phyloP scores from a whole-genome alignment of 148 eudicot species.

The Silene conica region DNA sequence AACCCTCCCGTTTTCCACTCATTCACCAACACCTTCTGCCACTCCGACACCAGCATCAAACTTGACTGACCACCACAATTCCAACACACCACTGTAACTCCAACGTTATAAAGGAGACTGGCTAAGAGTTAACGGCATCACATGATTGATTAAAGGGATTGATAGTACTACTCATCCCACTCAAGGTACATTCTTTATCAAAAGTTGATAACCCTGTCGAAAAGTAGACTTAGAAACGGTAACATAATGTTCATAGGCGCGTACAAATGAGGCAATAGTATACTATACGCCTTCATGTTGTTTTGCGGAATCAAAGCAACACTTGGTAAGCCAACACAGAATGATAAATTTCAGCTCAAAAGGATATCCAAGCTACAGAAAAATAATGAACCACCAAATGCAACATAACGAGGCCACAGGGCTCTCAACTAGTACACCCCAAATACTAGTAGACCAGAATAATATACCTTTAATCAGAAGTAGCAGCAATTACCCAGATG shows the following conservation, averaged over 20 bases:
- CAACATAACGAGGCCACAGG: neutral
- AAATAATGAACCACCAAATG: too few relatives aligned
- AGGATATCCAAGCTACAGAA: neutral
- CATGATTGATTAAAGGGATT: neutral
- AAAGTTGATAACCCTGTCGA: too few relatives aligned
- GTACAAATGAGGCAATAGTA: too few relatives aligned
- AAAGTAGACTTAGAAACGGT: too few relatives aligned
- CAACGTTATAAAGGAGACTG: neutral
- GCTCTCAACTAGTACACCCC: too few relatives aligned
- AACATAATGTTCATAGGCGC: too few relatives aligned
- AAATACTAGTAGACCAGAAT: neutral
- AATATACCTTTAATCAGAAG: neutral
- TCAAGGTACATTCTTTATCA: too few relatives aligned
- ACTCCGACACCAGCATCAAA: neutral
- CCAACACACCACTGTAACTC: neutral
- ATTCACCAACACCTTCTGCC: neutral
- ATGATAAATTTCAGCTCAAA: neutral
- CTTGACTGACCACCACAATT: neutral
- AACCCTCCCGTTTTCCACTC: neutral
- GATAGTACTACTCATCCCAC: neutral
- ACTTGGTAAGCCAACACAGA: neutral
- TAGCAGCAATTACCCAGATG: conserved; percentile 1
- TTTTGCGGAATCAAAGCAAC: too few relatives aligned
- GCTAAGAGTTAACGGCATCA: neutral
- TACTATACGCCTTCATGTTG: too few relatives aligned